Percentiles rank a stretch among this genome's conserved stretches.
Evolutionary conservation across 768 basidiomycete species (phyloP).

Genomic region (Lactarius psammicola): DNA sequence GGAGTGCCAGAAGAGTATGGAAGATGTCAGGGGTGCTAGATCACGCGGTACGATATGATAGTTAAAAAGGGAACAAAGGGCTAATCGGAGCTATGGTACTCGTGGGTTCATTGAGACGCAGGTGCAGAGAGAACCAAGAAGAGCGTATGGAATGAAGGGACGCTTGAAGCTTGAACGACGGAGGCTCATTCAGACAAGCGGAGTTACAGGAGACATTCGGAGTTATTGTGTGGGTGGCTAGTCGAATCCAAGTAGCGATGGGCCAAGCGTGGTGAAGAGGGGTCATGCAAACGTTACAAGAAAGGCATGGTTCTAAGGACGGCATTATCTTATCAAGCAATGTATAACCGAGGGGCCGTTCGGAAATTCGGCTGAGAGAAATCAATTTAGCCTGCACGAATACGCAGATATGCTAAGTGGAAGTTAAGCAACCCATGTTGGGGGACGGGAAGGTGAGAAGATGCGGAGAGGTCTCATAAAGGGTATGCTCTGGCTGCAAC

Average conservation of each 20-base stretch:
- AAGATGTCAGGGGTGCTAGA: constrained; percentile 20
- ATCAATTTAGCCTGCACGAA: constrained; percentile 2
- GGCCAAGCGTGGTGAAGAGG: neutral
- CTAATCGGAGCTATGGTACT: neutral
- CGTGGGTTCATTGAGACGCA: neutral
- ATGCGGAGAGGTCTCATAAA: constrained; percentile 19
- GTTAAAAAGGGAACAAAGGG: constrained; percentile 19
- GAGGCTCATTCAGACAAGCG: neutral
- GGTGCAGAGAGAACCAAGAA: neutral
- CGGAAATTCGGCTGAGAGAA: constrained; percentile 9
- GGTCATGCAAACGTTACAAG: neutral
- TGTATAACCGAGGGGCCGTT: constrained; percentile 11
- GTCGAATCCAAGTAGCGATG: neutral
- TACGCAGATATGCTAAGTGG: constrained; percentile 6
- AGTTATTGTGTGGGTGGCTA: neutral
- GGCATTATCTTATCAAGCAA: constrained; percentile 8
- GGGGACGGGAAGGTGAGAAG: constrained; percentile 15
- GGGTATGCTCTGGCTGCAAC: constrained; percentile 11
- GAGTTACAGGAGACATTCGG: neutral
- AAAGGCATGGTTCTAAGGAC: neutral
- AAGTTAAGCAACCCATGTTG: constrained; percentile 10
- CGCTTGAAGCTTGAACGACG: constrained; percentile 3
- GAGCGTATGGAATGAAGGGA: neutral
- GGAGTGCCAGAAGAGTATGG: constrained; percentile 16
- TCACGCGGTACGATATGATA: constrained; percentile 19